These are phyloP conservation scores for Saccharomycopsis sp. DNA, from an alignment of 805 yeast genomes.

Conservation along the genomic window DNA sequence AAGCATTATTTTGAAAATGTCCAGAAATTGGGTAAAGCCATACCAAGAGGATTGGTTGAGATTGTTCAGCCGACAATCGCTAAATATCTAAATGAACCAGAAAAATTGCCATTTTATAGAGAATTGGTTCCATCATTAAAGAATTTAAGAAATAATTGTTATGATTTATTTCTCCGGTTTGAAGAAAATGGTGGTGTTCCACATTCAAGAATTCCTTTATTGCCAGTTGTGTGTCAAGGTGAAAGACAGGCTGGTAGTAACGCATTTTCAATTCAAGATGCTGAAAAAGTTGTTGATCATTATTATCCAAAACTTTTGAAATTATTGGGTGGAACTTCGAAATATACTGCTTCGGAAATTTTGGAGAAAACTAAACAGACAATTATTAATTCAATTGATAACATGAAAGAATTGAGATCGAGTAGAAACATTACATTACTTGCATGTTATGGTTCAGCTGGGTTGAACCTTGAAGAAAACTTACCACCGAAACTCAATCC, in stretches of 20 bases:
- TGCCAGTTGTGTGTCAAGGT: constrained; percentile 90
- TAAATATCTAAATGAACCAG: constrained; percentile 34
- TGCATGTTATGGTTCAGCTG: constrained; percentile 73
- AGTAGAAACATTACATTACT: constrained; percentile 54
- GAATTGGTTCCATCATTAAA: constrained; percentile 84
- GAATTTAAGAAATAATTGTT: constrained; percentile 80
- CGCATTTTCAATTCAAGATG: constrained; percentile 77
- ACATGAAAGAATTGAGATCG: constrained; percentile 48
- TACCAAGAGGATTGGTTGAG: not conserved
- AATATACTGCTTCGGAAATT: constrained; percentile 63
- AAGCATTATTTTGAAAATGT: constrained; percentile 53
- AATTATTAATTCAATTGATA: constrained; percentile 57
- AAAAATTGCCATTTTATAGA: constrained; percentile 41
- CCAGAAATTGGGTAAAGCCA: constrained; percentile 20
- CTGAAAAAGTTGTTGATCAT: constrained; percentile 59
- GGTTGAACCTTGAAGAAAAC: constrained; percentile 37
- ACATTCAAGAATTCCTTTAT: constrained; percentile 62
- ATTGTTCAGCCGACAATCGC: constrained; percentile 11
- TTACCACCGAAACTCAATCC: constrained; percentile 89
- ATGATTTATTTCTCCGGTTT: constrained; percentile 72
- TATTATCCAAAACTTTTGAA: constrained; percentile 60
- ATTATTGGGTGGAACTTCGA: constrained; percentile 57
- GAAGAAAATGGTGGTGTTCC: constrained; percentile 70
- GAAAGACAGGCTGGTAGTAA: constrained; percentile 91
- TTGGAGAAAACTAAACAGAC: constrained; percentile 74